A percentile compares a stretch with the other conserved stretches of the same genome.
Evolutionary conservation across 2,329 filamentous ascomycete genomes (phyloP).

Genomic region (Ceratocystis cubensis): DNA sequence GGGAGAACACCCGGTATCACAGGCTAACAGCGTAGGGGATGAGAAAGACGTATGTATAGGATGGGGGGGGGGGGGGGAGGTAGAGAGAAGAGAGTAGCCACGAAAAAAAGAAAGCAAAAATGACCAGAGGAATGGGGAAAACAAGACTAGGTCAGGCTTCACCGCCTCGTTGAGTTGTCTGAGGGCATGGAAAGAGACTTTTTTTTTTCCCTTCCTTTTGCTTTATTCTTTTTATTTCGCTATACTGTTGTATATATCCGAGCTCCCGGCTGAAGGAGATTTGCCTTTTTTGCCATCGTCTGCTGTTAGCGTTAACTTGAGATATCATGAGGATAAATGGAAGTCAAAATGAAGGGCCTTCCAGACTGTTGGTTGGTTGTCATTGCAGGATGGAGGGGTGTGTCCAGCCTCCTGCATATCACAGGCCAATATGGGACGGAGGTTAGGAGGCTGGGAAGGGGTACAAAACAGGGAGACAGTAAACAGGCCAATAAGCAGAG

Average conservation of each 20-base stretch:
- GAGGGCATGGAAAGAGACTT: not conserved
- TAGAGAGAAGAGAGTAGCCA: not conserved
- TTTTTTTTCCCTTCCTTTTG: not conserved
- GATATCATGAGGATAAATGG: not conserved
- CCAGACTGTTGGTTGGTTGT: not conserved
- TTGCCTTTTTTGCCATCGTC: not conserved
- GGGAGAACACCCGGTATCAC: not conserved
- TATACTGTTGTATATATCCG: not conserved
- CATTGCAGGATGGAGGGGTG: not conserved
- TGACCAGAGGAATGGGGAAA: constrained; percentile 1
- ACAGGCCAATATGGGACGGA: constrained; percentile 11
- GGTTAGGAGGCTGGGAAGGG: constrained; percentile 6
- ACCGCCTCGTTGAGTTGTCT: constrained; percentile 7
- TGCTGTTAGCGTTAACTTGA: not conserved
- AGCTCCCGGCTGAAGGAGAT: not conserved
- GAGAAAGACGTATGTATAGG: not conserved
- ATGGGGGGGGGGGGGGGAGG: not conserved
- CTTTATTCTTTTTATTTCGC: not conserved
- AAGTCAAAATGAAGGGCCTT: not conserved
- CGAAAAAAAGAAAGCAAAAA: not conserved
- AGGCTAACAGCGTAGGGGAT: constrained; percentile 1
- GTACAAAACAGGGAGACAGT: not conserved
- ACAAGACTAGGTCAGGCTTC: constrained; percentile 8
- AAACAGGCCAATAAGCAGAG: not conserved
- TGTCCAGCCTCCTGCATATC: constrained; percentile 11